phyloP scores from a whole-genome alignment of 108 stramenopile genomes.

The Discostella stelligeroides region DNA sequence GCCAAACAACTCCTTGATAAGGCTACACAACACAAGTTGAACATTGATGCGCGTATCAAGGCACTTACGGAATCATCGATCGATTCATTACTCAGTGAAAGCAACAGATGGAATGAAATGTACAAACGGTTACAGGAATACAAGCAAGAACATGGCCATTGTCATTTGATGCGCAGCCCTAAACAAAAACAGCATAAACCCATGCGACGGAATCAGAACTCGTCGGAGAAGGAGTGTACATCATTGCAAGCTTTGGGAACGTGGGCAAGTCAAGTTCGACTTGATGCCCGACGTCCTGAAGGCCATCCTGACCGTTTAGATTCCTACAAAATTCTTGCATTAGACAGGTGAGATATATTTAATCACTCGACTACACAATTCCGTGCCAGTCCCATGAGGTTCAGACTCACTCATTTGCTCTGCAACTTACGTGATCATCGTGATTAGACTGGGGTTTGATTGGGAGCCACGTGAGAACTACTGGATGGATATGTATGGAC shows the following conservation, averaged over 20 bases:
- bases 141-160: constrained; percentile 54
- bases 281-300: constrained; percentile 25
- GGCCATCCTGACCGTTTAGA: constrained; percentile 32
- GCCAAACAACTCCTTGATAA: constrained; percentile 11
- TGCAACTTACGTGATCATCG: too few species aligned
- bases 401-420: too few species aligned
- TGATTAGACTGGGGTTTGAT: constrained; percentile 42
- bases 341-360: constrained; percentile 5
- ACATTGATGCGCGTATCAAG: constrained; percentile 20
- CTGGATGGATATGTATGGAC: constrained; percentile 47
- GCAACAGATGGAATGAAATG: constrained; percentile 52
- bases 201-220: constrained; percentile 2
- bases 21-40: constrained; percentile 15
- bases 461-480: constrained; percentile 43
- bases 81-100: constrained; percentile 24
- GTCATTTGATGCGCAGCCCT: constrained; percentile 39
- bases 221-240: constrained; percentile 8
- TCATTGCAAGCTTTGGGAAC: constrained; percentile 24
- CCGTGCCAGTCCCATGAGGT: too few species aligned
- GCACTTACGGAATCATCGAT: constrained; percentile 13
- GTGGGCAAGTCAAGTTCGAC: constrained; percentile 29
- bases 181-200: constrained; percentile 6
- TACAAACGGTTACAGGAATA: constrained; percentile 50
- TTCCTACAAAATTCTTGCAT: constrained; percentile 42
- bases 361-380: too few species aligned